A percentile compares a stretch with the other conserved stretches of the same genome.
phyloP scores from a whole-genome alignment of 2,329 filamentous ascomycete species.

The Lasiodiplodia hormozganensis region DNA sequence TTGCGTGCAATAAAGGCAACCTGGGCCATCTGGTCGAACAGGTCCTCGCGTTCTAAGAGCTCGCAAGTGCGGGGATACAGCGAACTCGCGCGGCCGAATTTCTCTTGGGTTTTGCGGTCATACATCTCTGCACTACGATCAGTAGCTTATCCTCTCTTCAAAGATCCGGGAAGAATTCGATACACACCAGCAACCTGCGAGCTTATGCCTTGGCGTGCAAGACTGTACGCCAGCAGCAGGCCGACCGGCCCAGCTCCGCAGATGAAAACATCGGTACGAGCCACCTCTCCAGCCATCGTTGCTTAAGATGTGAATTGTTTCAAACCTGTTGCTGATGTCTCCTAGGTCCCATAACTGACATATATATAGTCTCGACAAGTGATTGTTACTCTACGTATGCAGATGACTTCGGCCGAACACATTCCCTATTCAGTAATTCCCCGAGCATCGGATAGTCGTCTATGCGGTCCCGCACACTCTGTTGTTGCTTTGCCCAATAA shows the following conservation, averaged over 20 bases:
- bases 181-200: conserved; percentile 5
- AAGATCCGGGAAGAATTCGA: too few relatives aligned
- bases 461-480: neutral
- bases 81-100: neutral
- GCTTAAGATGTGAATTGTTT: neutral
- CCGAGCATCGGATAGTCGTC: neutral
- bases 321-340: neutral
- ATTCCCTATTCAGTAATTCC: neutral
- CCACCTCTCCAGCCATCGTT: neutral
- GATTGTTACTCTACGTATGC: neutral
- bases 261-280: conserved; percentile 2
- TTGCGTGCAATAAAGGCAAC: neutral
- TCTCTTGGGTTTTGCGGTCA: neutral
- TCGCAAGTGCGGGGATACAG: neutral
- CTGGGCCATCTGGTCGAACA: conserved; percentile 12
- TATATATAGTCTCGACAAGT: neutral
- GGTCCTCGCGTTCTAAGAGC: neutral
- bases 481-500: neutral
- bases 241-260: conserved; percentile 6
- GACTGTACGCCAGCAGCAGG: conserved; percentile 5
- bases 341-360: neutral
- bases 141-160: neutral
- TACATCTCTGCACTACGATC: neutral
- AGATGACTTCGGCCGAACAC: neutral
- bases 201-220: conserved; percentile 7